Evolutionary conservation across 768 basidiomycete genomes (phyloP).

Genomic region (Mycena venus): DNA sequence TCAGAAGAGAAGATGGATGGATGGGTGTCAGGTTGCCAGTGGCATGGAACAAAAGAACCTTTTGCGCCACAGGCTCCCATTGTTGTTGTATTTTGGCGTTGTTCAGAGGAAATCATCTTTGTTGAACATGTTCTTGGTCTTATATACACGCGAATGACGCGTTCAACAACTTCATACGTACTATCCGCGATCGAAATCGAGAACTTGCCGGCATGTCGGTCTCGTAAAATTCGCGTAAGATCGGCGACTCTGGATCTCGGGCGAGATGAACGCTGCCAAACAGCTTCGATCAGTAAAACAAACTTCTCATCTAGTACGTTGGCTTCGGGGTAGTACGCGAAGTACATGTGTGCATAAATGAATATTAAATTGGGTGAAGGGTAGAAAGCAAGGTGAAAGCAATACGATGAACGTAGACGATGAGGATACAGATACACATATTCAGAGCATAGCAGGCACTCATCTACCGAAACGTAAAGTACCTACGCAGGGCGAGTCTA

Average conservation of each 20-base stretch:
- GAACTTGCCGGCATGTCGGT: conserved; percentile 19
- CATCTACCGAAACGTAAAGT: conserved; percentile 32
- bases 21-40: background rate
- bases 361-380: conserved; percentile 14
- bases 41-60: conserved; percentile 25
- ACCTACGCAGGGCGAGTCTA: conserved; percentile 47
- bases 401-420: conserved; percentile 2
- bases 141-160: conserved; percentile 10
- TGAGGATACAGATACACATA: conserved; percentile 31
- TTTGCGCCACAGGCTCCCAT: conserved; percentile 1
- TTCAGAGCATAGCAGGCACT: conserved; percentile 23
- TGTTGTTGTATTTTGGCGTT: background rate
- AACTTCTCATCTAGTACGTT: conserved; percentile 30
- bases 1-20: conserved; percentile 24
- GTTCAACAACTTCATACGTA: background rate
- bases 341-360: conserved; percentile 23
- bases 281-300: conserved; percentile 30
- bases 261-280: conserved; percentile 2
- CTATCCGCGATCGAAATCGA: conserved; percentile 23
- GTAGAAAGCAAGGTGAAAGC: conserved; percentile 26
- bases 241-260: conserved; percentile 28
- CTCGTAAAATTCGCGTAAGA: conserved; percentile 32
- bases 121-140: background rate
- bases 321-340: background rate
- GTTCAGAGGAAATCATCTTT: background rate